A percentile compares a stretch with the other conserved stretches of the same genome.
phyloP scores from a whole-genome alignment of 495 filamentous ascomycete genomes.

The Aspergillus olivimuriae region DNA sequence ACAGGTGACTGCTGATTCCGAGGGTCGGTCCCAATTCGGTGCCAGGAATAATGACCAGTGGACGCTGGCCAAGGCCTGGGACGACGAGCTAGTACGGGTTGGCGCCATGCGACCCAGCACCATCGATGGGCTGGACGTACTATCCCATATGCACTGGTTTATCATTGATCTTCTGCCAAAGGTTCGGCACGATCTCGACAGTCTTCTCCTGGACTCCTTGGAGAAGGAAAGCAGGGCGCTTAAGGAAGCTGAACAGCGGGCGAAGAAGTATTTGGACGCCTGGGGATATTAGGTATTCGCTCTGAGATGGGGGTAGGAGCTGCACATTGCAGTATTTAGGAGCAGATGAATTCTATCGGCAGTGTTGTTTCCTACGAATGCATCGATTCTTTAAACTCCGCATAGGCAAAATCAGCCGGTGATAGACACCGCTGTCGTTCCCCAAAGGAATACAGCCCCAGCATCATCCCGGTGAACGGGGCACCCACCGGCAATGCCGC shows the following conservation, averaged over 20 bases:
- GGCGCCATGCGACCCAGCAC: background rate
- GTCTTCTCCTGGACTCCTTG: background rate
- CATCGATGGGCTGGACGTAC: background rate
- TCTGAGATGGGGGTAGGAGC: background rate
- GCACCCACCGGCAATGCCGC: conserved; percentile 31
- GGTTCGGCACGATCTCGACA: background rate
- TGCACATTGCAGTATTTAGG: too few species aligned
- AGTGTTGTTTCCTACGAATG: background rate
- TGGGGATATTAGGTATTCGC: background rate
- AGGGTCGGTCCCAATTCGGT: background rate
- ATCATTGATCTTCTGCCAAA: background rate
- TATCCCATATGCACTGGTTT: background rate
- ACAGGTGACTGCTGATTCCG: background rate
- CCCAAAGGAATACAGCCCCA: conserved; percentile 41
- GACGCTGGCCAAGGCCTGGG: conserved; percentile 1
- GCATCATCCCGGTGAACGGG: conserved; percentile 37
- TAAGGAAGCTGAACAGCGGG: background rate
- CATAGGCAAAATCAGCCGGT: conserved; percentile 39
- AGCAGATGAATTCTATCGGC: too few species aligned
- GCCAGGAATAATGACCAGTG: background rate
- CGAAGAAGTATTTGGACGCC: background rate
- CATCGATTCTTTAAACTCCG: conserved; percentile 10
- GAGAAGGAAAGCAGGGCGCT: background rate
- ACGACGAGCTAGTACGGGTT: background rate
- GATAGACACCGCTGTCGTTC: conserved; percentile 29